Base-by-base conservation (phyloP, 306 rosid genomes). In the Casuarina glauca region DNA sequence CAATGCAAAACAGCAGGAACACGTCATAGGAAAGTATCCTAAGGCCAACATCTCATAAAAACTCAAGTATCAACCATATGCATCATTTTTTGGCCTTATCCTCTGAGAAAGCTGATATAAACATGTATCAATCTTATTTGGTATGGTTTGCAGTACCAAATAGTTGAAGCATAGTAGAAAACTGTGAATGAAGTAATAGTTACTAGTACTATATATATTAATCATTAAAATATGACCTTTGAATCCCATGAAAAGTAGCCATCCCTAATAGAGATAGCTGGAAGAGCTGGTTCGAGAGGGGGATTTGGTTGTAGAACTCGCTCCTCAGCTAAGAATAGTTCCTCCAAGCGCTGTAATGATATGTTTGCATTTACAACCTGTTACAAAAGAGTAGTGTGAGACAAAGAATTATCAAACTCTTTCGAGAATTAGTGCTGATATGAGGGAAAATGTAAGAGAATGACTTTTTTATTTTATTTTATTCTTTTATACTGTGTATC, bases 211-310 rank as follows among this genome's bases (percentile, higher is more conserved):
- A 26, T 57, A 10, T 20, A 54, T 49, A 35, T 26, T 39, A 36
- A 38, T 36, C 32, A 66, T 64, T 49, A 77, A 77, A 70, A 74
- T 4, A 10, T 75, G 78, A 93, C 97, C 97, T 89, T 85, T 46
- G 87, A 52, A 80, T 93, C 91, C 98, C 98, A 93, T 15, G 97
- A 93, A 82, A 93, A 91, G 80, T 74, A 74, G 10, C 98, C 98
- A 76, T 93, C 74, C 76, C 78, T 83, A 35, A 93, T 90, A 74
- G 90, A 88, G 48, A 93, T 88, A 74, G 93, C 97, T 38, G 97
- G 93, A 78, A 88, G 85, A 68, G 82, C 93, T 4, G 87, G 88
- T 76, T 87, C 82, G 80, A 90, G 75, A 39, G 96, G 91, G 10
- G 84, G 96, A 79, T 90, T 93, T 15, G 88, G 91, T 51, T 67